phyloP scores from a whole-genome alignment of 257 asterid genomes.

The Salvia splendens region DNA sequence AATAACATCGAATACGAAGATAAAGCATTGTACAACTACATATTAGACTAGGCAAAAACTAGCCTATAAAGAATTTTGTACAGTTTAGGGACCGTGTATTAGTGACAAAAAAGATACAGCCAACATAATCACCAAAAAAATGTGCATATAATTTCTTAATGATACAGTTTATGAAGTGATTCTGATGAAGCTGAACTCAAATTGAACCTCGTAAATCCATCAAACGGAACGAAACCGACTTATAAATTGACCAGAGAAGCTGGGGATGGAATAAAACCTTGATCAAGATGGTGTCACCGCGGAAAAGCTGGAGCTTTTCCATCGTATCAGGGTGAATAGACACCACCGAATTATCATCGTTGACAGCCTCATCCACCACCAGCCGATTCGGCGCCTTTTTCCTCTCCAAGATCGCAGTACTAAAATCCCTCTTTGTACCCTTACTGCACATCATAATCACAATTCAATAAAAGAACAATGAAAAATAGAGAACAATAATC shows the following conservation, averaged over 20 bases:
- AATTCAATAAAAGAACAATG: slow-evolving; percentile 28
- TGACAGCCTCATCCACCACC: slow-evolving; percentile 77
- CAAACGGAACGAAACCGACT: slow-evolving; percentile 4
- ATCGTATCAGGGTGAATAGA: slow-evolving; percentile 71
- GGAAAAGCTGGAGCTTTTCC: slow-evolving; percentile 91
- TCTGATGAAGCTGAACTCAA: background rate
- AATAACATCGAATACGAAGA: background rate
- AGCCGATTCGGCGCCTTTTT: slow-evolving; percentile 80
- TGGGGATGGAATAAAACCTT: slow-evolving; percentile 47
- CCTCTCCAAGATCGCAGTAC: slow-evolving; percentile 86
- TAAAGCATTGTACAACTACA: background rate
- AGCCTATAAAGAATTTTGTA: background rate
- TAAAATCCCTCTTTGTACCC: slow-evolving; percentile 80
- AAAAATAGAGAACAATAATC: background rate
- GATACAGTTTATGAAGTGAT: slow-evolving; percentile 3
- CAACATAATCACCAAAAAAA: too few relatives aligned
- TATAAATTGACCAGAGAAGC: slow-evolving; percentile 5
- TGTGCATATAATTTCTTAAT: background rate
- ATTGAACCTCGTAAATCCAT: slow-evolving; percentile 1
- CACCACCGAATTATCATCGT: slow-evolving; percentile 86
- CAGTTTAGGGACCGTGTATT: background rate
- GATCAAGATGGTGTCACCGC: slow-evolving; percentile 81
- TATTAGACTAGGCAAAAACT: background rate
- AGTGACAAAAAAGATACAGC: too few relatives aligned
- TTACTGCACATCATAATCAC: slow-evolving; percentile 48